Evolutionary conservation across 306 rosid genomes (phyloP).

Genomic region (Canavalia gladiata): DNA sequence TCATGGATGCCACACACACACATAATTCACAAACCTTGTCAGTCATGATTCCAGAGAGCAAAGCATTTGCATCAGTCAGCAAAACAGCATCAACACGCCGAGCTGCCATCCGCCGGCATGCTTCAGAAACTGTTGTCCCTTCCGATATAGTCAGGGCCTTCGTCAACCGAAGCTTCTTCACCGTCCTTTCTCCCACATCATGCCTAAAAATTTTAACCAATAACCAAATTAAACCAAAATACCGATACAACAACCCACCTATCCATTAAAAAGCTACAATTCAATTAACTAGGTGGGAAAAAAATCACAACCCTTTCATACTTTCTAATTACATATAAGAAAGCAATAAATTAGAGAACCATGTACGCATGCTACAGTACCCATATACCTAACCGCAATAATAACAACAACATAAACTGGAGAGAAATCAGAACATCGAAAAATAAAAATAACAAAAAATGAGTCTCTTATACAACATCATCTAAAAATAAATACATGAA

Average conservation of each 20-base stretch:
- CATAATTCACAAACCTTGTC: slow-evolving; percentile 69
- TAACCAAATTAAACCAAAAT: slow-evolving; percentile 19
- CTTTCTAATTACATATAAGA: not conserved
- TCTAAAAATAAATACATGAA: not conserved
- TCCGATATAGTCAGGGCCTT: slow-evolving; percentile 96
- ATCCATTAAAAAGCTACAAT: slow-evolving; percentile 8
- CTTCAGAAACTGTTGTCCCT: slow-evolving; percentile 88
- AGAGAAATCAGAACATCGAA: not conserved
- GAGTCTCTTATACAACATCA: slow-evolving; percentile 14
- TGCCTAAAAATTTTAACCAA: slow-evolving; percentile 53
- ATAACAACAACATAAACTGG: no score
- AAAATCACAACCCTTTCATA: not conserved
- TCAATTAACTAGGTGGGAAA: not conserved
- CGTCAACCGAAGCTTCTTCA: slow-evolving; percentile 83
- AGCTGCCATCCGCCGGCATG: slow-evolving; percentile 93
- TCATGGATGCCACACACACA: not conserved
- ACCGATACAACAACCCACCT: not conserved
- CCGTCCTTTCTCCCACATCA: slow-evolving; percentile 84
- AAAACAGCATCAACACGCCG: slow-evolving; percentile 90
- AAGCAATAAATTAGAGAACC: not conserved
- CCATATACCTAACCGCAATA: not conserved
- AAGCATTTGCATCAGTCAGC: slow-evolving; percentile 84
- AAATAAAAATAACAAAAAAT: not conserved
- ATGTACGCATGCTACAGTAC: not conserved
- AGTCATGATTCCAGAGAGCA: slow-evolving; percentile 94